Evolutionary conservation across 2,329 filamentous ascomycete species (phyloP).

Genomic region (Hirsutella thompsonii): DNA sequence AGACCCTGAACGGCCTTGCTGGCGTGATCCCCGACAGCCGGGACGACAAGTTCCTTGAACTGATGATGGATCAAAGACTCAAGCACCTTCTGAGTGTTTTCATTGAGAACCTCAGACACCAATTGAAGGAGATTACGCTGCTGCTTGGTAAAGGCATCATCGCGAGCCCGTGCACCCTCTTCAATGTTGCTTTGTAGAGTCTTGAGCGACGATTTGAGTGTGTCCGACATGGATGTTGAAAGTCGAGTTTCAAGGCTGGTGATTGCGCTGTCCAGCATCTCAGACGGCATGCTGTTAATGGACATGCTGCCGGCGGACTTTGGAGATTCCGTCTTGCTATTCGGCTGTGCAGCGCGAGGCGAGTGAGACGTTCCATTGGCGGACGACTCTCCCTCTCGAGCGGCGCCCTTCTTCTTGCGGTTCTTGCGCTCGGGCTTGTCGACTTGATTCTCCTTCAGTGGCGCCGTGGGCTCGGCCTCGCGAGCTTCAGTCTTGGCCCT

Average conservation of each 20-base stretch:
- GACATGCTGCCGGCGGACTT: conserved; percentile 16
- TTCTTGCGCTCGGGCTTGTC: conserved; percentile 52
- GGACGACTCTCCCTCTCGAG: conserved; percentile 28
- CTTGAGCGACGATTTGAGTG: conserved; percentile 43
- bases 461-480: conserved; percentile 30
- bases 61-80: conserved; percentile 63
- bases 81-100: conserved; percentile 58
- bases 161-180: conserved; percentile 47
- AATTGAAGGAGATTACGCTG: conserved; percentile 43
- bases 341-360: conserved; percentile 18
- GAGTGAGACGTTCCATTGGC: conserved; percentile 25
- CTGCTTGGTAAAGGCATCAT: conserved; percentile 37
- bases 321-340: neutral
- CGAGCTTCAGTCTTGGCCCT: conserved; percentile 32
- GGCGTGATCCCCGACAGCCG: conserved; percentile 56
- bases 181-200: conserved; percentile 50
- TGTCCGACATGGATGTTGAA: conserved; percentile 31
- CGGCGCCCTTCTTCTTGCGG: conserved; percentile 56
- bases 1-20: conserved; percentile 58
- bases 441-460: conserved; percentile 22
- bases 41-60: conserved; percentile 64
- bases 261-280: conserved; percentile 41
- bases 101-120: conserved; percentile 47
- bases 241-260: conserved; percentile 39
- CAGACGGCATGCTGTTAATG: conserved; percentile 22